These are phyloP conservation scores for Pilasporangium apinafurcum DNA, from an alignment of 352 stramenopile genomes.

Conservation along the genomic window DNA sequence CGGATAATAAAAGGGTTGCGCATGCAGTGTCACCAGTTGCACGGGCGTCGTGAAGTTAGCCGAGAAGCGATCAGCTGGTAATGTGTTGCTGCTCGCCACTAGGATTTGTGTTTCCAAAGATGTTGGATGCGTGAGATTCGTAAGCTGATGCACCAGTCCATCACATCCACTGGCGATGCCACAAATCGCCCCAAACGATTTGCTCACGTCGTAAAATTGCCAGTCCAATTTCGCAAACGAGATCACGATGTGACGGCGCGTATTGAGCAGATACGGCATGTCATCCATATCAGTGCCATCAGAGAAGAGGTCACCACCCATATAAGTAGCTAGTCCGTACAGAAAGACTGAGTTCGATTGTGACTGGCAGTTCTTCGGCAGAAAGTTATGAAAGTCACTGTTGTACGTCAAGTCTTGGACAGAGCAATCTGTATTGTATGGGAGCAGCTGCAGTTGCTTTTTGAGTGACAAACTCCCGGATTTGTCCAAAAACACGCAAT, in stretches of 20 bases:
- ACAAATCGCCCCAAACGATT: conserved; percentile 17
- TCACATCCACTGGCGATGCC: conserved; percentile 3
- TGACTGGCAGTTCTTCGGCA: background rate
- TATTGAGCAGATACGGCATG: conserved; percentile 12
- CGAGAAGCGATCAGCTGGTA: background rate
- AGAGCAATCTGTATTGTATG: background rate
- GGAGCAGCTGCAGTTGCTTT: conserved; percentile 1
- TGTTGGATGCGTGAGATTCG: background rate
- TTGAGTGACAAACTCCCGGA: background rate
- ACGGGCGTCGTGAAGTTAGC: conserved; percentile 4
- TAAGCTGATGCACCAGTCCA: conserved; percentile 15
- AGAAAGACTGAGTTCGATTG: conserved; percentile 1
- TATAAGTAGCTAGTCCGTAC: conserved; percentile 1
- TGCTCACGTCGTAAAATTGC: conserved; percentile 19
- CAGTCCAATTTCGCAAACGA: conserved; percentile 23
- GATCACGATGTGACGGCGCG: conserved; percentile 19
- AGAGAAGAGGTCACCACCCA: conserved; percentile 2
- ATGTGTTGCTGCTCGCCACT: background rate
- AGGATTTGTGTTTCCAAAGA: background rate
- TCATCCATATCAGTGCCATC: background rate
- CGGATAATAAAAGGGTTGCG: conserved; percentile 4
- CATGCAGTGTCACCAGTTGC: conserved; percentile 9
- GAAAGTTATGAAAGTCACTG: background rate
- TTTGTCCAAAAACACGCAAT: conserved; percentile 5
- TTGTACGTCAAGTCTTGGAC: background rate